Evolutionary conservation across 805 yeast genomes (phyloP), one percentile per base, ranked within the genome.

Genomic region (Ogataea ramenticola): DNA sequence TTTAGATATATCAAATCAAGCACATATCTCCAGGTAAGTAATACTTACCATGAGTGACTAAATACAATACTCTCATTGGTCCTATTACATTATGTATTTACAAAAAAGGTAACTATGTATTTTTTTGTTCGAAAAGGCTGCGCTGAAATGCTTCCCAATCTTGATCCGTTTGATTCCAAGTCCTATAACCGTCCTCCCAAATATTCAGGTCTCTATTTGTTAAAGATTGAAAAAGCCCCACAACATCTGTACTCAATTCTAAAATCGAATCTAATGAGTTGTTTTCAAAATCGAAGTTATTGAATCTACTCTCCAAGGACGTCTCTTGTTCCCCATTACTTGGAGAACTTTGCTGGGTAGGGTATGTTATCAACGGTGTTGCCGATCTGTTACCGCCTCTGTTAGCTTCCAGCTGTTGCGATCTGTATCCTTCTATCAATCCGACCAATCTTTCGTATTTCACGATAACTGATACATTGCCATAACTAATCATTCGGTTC

Each of bases 101-200:
- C n/a, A n/a, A n/a, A 6, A 30, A 8, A 9, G n/a, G 6, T n/a
- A 12, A 24, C 27, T 24, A 24, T 24, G 27, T 24, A 24, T 24
- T 24, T 10, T 24, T 24, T 10, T 24, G 27, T 16, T 36, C 19
- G 21, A 29, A 36, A 3, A 42, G 4, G 20, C 36, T 36, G 7
- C 37, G 44, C 20, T 56, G 50, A 31, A 57, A 48, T 11, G 52
- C 56, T 36, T 56, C 54, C 61, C 60, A 57, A 22, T 53, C 49
- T 17, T 45, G 46, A 15, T 49, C 59, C 4, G 50, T 45, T 33
- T 52, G 49, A 36, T 53, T 50, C 48, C 53, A 52, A 12, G 53
- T 48, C 31, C 44, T 46, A 39, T 48, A 47, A 3, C 56, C 57
- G 32, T 46, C 48, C n/a, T 53, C 57, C 56, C 55, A 56, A 7